phyloP scores from a whole-genome alignment of 2,329 filamentous ascomycete genomes.

The Rutstroemia sp. region DNA sequence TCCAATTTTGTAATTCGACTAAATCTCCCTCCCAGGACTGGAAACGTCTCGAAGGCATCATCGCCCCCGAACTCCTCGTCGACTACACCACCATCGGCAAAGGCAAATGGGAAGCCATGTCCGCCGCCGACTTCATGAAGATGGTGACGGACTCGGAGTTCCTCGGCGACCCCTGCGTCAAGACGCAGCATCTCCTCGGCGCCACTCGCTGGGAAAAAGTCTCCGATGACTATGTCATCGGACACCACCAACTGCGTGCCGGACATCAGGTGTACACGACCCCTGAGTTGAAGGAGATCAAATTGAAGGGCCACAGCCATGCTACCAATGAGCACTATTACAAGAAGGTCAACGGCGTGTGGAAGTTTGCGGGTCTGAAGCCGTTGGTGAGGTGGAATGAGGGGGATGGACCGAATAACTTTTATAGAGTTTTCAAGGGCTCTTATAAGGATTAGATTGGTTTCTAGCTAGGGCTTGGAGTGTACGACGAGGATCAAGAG shows the following conservation, averaged over 20 bases:
- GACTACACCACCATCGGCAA: conserved; percentile 63
- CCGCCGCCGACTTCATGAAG: conserved; percentile 50
- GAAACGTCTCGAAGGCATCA: conserved; percentile 18
- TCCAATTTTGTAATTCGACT: too few relatives aligned
- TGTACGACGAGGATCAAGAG: not conserved
- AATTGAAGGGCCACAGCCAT: conserved; percentile 22
- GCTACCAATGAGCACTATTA: conserved; percentile 26
- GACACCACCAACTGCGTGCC: conserved; percentile 31
- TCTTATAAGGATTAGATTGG: conserved; percentile 7
- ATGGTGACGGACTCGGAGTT: conserved; percentile 52
- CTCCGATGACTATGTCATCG: conserved; percentile 50
- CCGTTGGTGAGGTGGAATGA: conserved; percentile 25
- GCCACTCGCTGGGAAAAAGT: conserved; percentile 50
- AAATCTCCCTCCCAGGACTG: conserved; percentile 17
- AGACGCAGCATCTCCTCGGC: conserved; percentile 59
- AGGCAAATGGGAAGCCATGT: conserved; percentile 54
- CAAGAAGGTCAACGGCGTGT: conserved; percentile 22
- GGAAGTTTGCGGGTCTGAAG: conserved; percentile 27
- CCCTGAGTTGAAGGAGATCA: conserved; percentile 15
- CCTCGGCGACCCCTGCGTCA: conserved; percentile 52
- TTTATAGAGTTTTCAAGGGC: conserved; percentile 26
- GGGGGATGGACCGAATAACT: conserved; percentile 14
- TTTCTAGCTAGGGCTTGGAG: not conserved
- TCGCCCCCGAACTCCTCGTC: conserved; percentile 22
- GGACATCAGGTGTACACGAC: conserved; percentile 20